Percentiles rank a stretch among this genome's conserved stretches.
Conservation (phyloP, 805 yeast genomes). For the Saccharomyces paradoxus region DNA sequence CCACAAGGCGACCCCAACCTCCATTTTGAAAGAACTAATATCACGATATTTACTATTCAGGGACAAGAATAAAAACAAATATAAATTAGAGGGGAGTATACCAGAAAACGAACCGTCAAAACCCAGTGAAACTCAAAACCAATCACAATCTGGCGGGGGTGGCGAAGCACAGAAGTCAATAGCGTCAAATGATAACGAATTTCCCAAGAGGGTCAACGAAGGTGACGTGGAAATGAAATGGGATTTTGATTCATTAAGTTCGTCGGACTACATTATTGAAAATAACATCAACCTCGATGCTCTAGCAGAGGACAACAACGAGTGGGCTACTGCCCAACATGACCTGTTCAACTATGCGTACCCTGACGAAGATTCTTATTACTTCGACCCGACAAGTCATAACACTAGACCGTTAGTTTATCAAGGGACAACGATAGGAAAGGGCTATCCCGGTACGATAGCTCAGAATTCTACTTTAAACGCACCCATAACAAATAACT, state of each 20-base stretch:
- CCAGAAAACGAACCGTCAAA: conserved; percentile 15
- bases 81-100: conserved; percentile 35
- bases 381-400: conserved; percentile 19
- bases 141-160: conserved; percentile 1
- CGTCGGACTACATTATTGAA: conserved; percentile 64
- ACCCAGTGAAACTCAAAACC: conserved; percentile 8
- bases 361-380: conserved; percentile 28
- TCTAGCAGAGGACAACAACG: conserved; percentile 25
- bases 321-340: conserved; percentile 20
- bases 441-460: conserved; percentile 15
- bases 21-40: conserved; percentile 62
- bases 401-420: conserved; percentile 12
- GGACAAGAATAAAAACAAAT: conserved; percentile 47
- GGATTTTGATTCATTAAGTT: conserved; percentile 82
- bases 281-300: conserved; percentile 48
- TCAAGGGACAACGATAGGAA: conserved; percentile 29
- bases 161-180: background rate
- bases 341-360: conserved; percentile 26
- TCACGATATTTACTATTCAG: conserved; percentile 69
- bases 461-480: conserved; percentile 25
- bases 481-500: conserved; percentile 17
- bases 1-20: conserved; percentile 53
- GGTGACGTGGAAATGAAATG: conserved; percentile 52
- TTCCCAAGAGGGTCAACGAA: conserved; percentile 11
- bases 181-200: conserved; percentile 3